phyloP scores from a whole-genome alignment of 768 basidiomycete species.

The Boletellus ananas region DNA sequence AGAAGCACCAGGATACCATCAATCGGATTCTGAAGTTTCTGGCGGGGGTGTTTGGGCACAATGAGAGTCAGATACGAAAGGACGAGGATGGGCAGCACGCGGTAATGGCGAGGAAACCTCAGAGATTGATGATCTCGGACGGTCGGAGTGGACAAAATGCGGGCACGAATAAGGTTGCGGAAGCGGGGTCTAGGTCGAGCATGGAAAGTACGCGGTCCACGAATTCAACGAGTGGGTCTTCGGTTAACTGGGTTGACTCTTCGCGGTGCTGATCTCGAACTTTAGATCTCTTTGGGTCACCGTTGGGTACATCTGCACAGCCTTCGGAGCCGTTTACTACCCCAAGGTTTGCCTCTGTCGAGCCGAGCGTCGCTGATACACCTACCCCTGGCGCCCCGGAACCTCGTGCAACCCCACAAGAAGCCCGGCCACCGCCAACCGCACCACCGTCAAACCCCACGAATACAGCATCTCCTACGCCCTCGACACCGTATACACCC shows the following conservation, averaged over 20 bases:
- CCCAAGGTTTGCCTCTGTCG: conserved; percentile 28
- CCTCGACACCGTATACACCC: conserved; percentile 3
- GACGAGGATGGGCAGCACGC: conserved; percentile 36
- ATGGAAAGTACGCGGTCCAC: conserved; percentile 25
- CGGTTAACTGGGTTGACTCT: background rate
- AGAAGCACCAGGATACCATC: conserved; percentile 95
- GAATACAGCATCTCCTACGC: conserved; percentile 9
- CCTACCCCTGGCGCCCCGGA: conserved; percentile 15
- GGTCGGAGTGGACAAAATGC: conserved; percentile 35
- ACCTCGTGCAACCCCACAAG: conserved; percentile 9
- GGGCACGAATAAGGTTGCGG: conserved; percentile 35
- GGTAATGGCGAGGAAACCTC: conserved; percentile 47
- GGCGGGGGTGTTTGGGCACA: conserved; percentile 81
- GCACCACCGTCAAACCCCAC: conserved; percentile 10
- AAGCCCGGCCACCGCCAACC: conserved; percentile 14
- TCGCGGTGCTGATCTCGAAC: conserved; percentile 1
- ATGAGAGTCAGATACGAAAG: conserved; percentile 36
- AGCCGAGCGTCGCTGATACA: conserved; percentile 17
- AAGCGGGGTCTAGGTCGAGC: conserved; percentile 37
- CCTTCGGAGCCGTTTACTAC: conserved; percentile 31
- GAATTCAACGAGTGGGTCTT: conserved; percentile 10
- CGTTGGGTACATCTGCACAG: conserved; percentile 45
- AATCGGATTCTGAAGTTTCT: conserved; percentile 93
- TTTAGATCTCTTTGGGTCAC: conserved; percentile 40
- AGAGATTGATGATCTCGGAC: conserved; percentile 69